A percentile compares a stretch with the other conserved stretches of the same genome.
Conservation (phyloP, 805 yeast genomes). For the Candida montana region DNA sequence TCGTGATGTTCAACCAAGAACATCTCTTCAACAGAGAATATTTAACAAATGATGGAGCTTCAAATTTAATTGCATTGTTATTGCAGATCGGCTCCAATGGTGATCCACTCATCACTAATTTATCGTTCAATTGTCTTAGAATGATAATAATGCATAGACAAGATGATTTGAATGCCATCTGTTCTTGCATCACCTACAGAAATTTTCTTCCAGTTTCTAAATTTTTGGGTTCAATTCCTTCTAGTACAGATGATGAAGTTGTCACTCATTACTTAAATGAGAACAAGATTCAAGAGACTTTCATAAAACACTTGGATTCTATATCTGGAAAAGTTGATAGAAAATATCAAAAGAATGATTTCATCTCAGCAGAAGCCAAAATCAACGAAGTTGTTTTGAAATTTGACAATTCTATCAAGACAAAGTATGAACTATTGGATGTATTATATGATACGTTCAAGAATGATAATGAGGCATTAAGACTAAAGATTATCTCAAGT, state of each 20-base stretch:
- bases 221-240: conserved; percentile 21
- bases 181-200: conserved; percentile 24
- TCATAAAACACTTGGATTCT: conserved; percentile 21
- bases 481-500: conserved; percentile 24
- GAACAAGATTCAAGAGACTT: conserved; percentile 12
- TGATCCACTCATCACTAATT: conserved; percentile 11
- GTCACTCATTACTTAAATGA: conserved; percentile 14
- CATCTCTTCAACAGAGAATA: conserved; percentile 25
- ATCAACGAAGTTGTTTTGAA: conserved; percentile 10
- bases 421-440: conserved; percentile 23
- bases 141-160: conserved; percentile 29
- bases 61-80: conserved; percentile 29
- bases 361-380: conserved; percentile 13
- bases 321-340: conserved; percentile 21
- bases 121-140: conserved; percentile 28
- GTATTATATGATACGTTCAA: conserved; percentile 11
- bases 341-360: conserved; percentile 15
- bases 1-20: conserved; percentile 28
- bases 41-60: conserved; percentile 30
- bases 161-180: conserved; percentile 24
- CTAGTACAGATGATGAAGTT: conserved; percentile 27
- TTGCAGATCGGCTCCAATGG: conserved; percentile 15
- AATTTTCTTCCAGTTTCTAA: conserved; percentile 15
- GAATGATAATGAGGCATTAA: conserved; percentile 17
- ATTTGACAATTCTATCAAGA: conserved; percentile 18